phyloP scores from a whole-genome alignment of 305 asterid species.

The Fraxinus albicans region DNA sequence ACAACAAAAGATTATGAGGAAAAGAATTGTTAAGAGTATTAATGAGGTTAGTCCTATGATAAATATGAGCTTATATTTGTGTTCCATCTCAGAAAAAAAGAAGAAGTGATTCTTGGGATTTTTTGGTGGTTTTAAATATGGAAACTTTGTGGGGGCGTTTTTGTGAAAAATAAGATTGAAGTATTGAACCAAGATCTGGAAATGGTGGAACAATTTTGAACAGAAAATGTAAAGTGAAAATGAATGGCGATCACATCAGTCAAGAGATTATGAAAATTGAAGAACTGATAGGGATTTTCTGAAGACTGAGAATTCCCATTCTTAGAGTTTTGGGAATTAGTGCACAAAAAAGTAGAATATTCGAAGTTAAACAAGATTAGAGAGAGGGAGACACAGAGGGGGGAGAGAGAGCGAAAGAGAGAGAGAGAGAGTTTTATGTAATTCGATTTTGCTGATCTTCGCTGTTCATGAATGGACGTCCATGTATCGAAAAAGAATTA shows the following conservation, averaged over 20 bases:
- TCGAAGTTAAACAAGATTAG: slow-evolving; percentile 6
- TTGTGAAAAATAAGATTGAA: slow-evolving; percentile 12
- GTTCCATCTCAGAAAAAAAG: slow-evolving; percentile 47
- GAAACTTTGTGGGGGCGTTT: slow-evolving; percentile 30
- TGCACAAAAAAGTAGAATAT: neutral
- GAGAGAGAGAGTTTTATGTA: neutral
- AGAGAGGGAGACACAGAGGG: neutral
- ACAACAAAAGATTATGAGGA: slow-evolving; percentile 35
- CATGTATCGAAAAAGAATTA: neutral
- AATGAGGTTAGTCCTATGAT: slow-evolving; percentile 40
- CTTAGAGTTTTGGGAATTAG: neutral
- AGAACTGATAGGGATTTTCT: slow-evolving; percentile 3
- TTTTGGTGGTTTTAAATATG: slow-evolving; percentile 30
- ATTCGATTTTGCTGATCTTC: neutral
- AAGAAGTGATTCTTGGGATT: neutral
- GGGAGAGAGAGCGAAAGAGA: neutral
- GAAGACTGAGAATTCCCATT: neutral
- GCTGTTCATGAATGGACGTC: neutral
- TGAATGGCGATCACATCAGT: slow-evolving; percentile 20
- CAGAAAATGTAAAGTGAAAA: slow-evolving; percentile 17
- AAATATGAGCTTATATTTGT: slow-evolving; percentile 45
- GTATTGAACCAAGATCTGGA: slow-evolving; percentile 46
- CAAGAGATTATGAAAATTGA: slow-evolving; percentile 5
- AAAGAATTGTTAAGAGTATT: slow-evolving; percentile 29
- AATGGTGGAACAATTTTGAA: slow-evolving; percentile 21